Percentiles rank a stretch among this genome's conserved stretches.
Conservation (phyloP, 306 rosid species). For the Begonia loranthoides region DNA sequence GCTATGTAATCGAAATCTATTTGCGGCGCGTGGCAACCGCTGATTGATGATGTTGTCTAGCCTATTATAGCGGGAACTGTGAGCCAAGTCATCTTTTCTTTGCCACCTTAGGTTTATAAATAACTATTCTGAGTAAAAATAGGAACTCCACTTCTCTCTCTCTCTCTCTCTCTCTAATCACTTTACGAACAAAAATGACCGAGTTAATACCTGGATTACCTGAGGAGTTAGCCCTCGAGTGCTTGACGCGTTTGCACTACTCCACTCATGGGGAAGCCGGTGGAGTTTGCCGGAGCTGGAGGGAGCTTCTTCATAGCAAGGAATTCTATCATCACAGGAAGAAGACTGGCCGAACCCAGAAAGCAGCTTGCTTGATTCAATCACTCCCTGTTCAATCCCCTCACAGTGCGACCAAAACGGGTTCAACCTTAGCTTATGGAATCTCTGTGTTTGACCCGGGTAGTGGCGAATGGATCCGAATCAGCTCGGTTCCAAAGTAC, state of each 20-base stretch:
- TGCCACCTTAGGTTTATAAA: too few species aligned
- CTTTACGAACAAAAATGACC: too few species aligned
- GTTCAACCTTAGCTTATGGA: conserved; percentile 25
- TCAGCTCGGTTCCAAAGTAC: conserved; percentile 17
- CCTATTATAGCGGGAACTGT: too few species aligned
- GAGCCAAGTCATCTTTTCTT: too few species aligned
- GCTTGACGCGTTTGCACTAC: conserved; percentile 31
- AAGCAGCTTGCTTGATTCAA: conserved; percentile 38
- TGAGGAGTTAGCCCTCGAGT: conserved; percentile 45
- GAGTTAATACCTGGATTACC: conserved; percentile 28
- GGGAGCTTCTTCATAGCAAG: too few species aligned
- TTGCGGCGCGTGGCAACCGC: too few species aligned
- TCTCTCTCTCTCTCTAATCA: neutral
- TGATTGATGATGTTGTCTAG: too few species aligned
- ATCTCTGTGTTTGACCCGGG: conserved; percentile 31
- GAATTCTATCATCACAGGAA: conserved; percentile 30
- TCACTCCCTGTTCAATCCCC: conserved; percentile 20
- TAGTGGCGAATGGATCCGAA: conserved; percentile 38
- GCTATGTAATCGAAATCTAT: too few species aligned
- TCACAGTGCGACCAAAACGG: conserved; percentile 7
- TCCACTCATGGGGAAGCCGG: conserved; percentile 39
- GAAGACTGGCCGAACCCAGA: conserved; percentile 22
- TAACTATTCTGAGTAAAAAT: too few species aligned
- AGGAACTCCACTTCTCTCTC: too few species aligned
- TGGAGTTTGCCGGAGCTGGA: conserved; percentile 26